These are phyloP conservation scores for Neofusicoccum cordaticola DNA, from an alignment of 2,329 filamentous ascomycete species.

Conservation along the genomic window DNA sequence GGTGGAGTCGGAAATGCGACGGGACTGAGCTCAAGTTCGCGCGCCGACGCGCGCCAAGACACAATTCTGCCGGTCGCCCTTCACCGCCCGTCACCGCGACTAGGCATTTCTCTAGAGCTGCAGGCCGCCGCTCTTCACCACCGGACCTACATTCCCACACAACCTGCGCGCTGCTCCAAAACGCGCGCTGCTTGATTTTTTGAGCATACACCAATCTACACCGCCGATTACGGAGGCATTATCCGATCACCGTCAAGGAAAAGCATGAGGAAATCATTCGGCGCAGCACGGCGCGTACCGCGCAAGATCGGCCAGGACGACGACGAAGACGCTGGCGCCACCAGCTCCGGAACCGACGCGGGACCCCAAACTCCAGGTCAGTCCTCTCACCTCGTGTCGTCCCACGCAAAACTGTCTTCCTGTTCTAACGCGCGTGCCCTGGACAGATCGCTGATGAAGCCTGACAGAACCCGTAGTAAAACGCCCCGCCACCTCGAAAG, in stretches of 20 bases:
- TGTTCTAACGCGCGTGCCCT: constrained; percentile 15
- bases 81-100: constrained; percentile 6
- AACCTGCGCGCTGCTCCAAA: not conserved
- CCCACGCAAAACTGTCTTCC: not conserved
- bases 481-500: constrained; percentile 49
- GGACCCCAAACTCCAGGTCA: constrained; percentile 41
- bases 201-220: not conserved
- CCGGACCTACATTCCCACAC: not conserved
- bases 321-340: constrained; percentile 28
- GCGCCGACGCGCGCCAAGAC: constrained; percentile 12
- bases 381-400: constrained; percentile 22
- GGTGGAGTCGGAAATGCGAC: constrained; percentile 3
- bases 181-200: not conserved
- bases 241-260: not conserved
- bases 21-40: constrained; percentile 11
- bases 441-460: constrained; percentile 42
- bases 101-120: not conserved
- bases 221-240: not conserved
- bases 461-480: constrained; percentile 51
- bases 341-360: constrained; percentile 31
- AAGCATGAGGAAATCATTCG: constrained; percentile 58
- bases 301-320: constrained; percentile 74
- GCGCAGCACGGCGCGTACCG: constrained; percentile 59
- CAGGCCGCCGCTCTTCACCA: not conserved
- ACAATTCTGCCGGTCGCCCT: not conserved